A percentile compares a stretch with the other conserved stretches of the same genome.
Evolutionary conservation across 2,329 filamentous ascomycete species (phyloP).

Genomic region (Neonectria punicea): DNA sequence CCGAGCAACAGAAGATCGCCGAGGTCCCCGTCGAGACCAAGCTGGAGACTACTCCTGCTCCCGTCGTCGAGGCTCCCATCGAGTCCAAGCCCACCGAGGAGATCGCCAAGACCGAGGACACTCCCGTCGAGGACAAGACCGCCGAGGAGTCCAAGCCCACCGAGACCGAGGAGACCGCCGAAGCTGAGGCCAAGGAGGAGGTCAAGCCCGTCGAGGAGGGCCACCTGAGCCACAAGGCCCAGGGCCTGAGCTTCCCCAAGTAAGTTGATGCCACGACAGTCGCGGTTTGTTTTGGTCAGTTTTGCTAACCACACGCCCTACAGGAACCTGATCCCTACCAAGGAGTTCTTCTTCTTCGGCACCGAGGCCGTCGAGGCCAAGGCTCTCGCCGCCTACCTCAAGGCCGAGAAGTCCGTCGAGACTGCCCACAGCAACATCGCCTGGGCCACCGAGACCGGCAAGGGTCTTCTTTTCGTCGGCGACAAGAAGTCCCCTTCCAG

Average conservation of each 20-base stretch:
- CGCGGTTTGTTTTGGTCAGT: too few species aligned
- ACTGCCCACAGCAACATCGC: slow-evolving; percentile 82
- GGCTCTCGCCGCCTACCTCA: slow-evolving; percentile 80
- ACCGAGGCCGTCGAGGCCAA: slow-evolving; percentile 78
- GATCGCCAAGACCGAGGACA: slow-evolving; percentile 48
- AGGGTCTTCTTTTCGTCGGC: slow-evolving; percentile 92
- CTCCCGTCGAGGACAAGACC: slow-evolving; percentile 55
- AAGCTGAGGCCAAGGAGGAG: slow-evolving; percentile 60
- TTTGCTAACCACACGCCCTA: slow-evolving; percentile 36
- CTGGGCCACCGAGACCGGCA: slow-evolving; percentile 93
- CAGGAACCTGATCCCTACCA: slow-evolving; percentile 89
- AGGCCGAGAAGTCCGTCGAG: slow-evolving; percentile 84
- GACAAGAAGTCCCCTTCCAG: slow-evolving; percentile 85
- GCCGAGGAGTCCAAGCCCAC: slow-evolving; percentile 56
- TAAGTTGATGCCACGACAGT: slow-evolving; percentile 58
- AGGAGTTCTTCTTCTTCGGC: slow-evolving; percentile 93
- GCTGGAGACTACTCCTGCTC: slow-evolving; percentile 51
- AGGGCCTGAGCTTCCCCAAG: slow-evolving; percentile 85
- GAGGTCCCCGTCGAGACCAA: slow-evolving; percentile 66
- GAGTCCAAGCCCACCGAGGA: slow-evolving; percentile 54
- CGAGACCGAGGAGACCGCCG: slow-evolving; percentile 54
- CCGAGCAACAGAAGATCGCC: slow-evolving; percentile 77
- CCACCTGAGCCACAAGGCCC: slow-evolving; percentile 87
- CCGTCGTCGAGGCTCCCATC: slow-evolving; percentile 47
- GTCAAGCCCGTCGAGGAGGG: slow-evolving; percentile 83